phyloP scores from a whole-genome alignment of 2,329 filamentous ascomycete species.

The Anthostomella pinea region DNA sequence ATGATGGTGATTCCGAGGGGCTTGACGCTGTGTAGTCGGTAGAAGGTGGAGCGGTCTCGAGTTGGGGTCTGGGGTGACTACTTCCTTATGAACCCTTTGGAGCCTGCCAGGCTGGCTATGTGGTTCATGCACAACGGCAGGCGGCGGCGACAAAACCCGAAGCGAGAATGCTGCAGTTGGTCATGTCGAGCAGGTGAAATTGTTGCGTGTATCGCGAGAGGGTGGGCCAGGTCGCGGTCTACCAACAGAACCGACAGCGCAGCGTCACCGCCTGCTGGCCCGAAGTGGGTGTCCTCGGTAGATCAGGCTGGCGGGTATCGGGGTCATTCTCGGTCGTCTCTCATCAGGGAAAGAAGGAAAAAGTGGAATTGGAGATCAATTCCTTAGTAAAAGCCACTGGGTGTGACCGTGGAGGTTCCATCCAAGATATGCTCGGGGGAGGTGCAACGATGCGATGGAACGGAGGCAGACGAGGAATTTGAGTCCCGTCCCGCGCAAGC shows the following conservation, averaged over 20 bases:
- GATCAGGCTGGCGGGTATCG: constrained; percentile 9
- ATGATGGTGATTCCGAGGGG: constrained; percentile 20
- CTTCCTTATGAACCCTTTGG: constrained; percentile 6
- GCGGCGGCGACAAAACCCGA: constrained; percentile 23
- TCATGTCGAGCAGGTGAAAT: constrained; percentile 20
- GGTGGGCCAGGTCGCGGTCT: neutral
- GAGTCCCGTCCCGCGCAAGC: constrained; percentile 9
- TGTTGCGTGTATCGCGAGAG: neutral
- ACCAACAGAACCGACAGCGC: constrained; percentile 8
- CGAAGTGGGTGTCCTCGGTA: constrained; percentile 23
- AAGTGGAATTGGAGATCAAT: constrained; percentile 13
- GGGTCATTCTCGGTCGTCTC: constrained; percentile 15
- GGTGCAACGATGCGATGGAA: constrained; percentile 11
- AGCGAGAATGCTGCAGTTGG: no score
- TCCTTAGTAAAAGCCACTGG: constrained; percentile 17
- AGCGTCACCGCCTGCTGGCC: constrained; percentile 19
- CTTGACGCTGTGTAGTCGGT: no score
- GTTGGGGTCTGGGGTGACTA: no score
- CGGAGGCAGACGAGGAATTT: constrained; percentile 1
- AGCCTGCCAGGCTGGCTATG: constrained; percentile 17
- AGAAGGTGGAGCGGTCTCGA: no score
- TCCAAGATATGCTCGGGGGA: constrained; percentile 26
- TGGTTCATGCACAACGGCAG: constrained; percentile 21
- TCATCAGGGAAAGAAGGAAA: constrained; percentile 7
- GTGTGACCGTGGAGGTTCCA: constrained; percentile 19